A percentile compares a stretch with the other conserved stretches of the same genome.
Evolutionary conservation across 768 basidiomycete species (phyloP).

Genomic region (Chalciporus chontae): DNA sequence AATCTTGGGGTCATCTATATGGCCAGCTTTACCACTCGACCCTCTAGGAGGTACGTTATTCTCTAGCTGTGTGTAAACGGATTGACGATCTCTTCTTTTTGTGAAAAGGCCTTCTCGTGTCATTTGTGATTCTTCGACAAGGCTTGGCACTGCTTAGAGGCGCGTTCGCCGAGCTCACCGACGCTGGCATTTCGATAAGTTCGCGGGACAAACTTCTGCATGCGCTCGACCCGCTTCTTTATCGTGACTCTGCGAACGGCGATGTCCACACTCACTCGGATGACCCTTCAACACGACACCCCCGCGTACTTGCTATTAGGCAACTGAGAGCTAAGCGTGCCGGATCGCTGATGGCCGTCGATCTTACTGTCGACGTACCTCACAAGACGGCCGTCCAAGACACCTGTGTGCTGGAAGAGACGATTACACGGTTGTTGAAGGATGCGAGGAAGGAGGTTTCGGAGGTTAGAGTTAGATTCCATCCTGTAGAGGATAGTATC

Average conservation of each 20-base stretch:
- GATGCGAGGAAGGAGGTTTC: slow-evolving; percentile 59
- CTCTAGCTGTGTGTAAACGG: not conserved
- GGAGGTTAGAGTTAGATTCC: slow-evolving; percentile 69
- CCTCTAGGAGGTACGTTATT: slow-evolving; percentile 77
- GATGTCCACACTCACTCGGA: slow-evolving; percentile 1
- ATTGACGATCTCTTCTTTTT: slow-evolving; percentile 8
- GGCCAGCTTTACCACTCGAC: slow-evolving; percentile 85
- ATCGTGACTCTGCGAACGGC: slow-evolving; percentile 25
- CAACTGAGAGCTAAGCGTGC: slow-evolving; percentile 71
- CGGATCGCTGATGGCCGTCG: slow-evolving; percentile 80
- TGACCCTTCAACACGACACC: slow-evolving; percentile 5
- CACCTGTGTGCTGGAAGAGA: slow-evolving; percentile 55
- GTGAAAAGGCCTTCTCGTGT: slow-evolving; percentile 72
- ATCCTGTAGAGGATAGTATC: slow-evolving; percentile 35
- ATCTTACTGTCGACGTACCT: slow-evolving; percentile 74
- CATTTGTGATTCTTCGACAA: slow-evolving; percentile 82
- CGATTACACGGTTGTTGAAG: slow-evolving; percentile 55
- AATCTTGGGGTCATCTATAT: slow-evolving; percentile 85
- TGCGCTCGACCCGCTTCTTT: slow-evolving; percentile 54
- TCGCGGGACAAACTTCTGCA: slow-evolving; percentile 52
- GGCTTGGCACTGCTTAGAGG: slow-evolving; percentile 63
- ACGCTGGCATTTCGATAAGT: slow-evolving; percentile 66
- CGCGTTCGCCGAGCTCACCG: slow-evolving; percentile 79
- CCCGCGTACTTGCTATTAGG: slow-evolving; percentile 42
- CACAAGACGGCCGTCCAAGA: slow-evolving; percentile 53